A percentile compares a stretch with the other conserved stretches of the same genome.
Conservation (phyloP, 768 basidiomycete genomes). For the Ramaria sp. region DNA sequence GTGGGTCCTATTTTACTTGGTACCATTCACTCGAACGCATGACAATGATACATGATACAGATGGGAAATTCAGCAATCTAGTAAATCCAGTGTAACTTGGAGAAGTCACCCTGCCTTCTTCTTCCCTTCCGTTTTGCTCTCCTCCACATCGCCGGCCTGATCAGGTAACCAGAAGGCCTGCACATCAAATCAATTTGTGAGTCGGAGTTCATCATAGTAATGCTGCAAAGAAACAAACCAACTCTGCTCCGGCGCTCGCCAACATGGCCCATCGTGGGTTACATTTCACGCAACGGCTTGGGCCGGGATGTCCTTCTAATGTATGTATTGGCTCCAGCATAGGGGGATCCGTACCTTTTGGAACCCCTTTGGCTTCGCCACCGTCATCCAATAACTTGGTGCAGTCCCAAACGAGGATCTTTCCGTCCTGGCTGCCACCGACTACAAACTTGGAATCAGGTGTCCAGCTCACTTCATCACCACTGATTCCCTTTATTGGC, state of each 20-base stretch:
- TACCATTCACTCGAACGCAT: background rate
- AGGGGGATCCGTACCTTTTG: slow-evolving; percentile 29
- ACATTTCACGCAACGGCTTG: slow-evolving; percentile 77
- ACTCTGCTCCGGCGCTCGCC: slow-evolving; percentile 69
- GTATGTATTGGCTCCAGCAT: slow-evolving; percentile 39
- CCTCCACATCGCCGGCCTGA: slow-evolving; percentile 54
- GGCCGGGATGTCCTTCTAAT: slow-evolving; percentile 75
- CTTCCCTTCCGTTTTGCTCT: slow-evolving; percentile 58
- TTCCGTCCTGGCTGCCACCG: slow-evolving; percentile 78
- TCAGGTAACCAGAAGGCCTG: slow-evolving; percentile 65
- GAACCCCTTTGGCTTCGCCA: slow-evolving; percentile 7
- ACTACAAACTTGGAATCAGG: slow-evolving; percentile 89
- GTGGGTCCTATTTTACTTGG: background rate
- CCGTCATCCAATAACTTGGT: slow-evolving; percentile 24
- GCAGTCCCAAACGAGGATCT: slow-evolving; percentile 81
- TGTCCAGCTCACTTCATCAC: slow-evolving; percentile 91
- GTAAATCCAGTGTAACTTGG: background rate
- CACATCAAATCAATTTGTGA: background rate
- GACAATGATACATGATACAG: background rate
- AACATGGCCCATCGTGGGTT: slow-evolving; percentile 89
- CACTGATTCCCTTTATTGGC: slow-evolving; percentile 70
- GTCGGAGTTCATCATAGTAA: slow-evolving; percentile 11
- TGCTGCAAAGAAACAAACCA: slow-evolving; percentile 50
- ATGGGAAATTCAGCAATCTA: background rate
- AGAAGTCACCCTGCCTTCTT: slow-evolving; percentile 28